These are phyloP conservation scores for Ascochyta rabiei DNA, from an alignment of 2,329 filamentous ascomycete species.

Conservation along the genomic window DNA sequence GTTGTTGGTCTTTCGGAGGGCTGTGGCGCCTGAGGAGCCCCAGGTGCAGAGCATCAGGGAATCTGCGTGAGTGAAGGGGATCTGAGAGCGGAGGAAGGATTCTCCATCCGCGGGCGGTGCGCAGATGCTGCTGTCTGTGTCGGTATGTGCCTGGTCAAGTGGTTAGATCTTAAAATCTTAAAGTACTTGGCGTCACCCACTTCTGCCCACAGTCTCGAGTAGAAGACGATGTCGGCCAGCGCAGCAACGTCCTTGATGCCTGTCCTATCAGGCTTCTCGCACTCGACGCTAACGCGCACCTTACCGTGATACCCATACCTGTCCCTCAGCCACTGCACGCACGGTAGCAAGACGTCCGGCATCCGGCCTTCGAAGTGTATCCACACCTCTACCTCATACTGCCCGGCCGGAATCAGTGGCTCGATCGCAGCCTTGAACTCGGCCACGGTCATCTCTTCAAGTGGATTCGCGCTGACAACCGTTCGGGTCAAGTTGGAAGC, in stretches of 20 bases:
- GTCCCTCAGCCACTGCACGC: conserved; percentile 62
- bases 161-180: background rate
- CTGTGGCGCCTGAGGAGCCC: conserved; percentile 61
- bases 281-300: conserved; percentile 69
- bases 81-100: conserved; percentile 43
- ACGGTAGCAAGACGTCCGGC: conserved; percentile 64
- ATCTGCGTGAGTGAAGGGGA: conserved; percentile 41
- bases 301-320: conserved; percentile 43
- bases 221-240: conserved; percentile 74
- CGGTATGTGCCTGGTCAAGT: background rate
- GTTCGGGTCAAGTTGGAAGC: conserved; percentile 66
- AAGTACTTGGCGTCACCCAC: conserved; percentile 20
- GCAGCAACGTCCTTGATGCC: conserved; percentile 66
- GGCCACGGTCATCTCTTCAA: conserved; percentile 68
- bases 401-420: conserved; percentile 35
- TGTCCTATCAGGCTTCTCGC: conserved; percentile 70
- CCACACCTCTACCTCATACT: conserved; percentile 51
- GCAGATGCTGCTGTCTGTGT: background rate
- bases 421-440: conserved; percentile 62
- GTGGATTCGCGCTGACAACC: conserved; percentile 71
- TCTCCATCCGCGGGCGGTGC: background rate
- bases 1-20: conserved; percentile 46
- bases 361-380: conserved; percentile 79
- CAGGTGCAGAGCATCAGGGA: conserved; percentile 64
- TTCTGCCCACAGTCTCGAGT: conserved; percentile 72